Base-by-base conservation (phyloP, 805 yeast genomes). In the Alloascoidea hylecoeti region DNA sequence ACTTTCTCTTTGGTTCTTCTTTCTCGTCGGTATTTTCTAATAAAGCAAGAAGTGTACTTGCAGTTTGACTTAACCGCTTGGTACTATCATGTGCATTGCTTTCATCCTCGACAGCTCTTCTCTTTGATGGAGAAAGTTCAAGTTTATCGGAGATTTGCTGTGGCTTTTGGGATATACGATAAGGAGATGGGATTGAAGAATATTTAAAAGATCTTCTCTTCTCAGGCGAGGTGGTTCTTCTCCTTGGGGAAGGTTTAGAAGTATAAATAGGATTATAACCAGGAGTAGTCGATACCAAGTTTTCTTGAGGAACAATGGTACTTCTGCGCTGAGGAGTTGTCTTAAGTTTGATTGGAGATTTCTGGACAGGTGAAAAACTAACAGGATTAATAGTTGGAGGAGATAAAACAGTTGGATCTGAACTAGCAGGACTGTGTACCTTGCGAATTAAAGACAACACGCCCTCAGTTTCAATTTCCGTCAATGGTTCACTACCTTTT, bases 391-490 rank as follows among this genome's bases (percentile, higher is more conserved):
- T 23, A n/a, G 13, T 23, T 23, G 30, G 13, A 9, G 9, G 13
- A 9, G 30, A 9, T 9, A 9, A 9, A 23, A 23, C 30, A 23
- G 30, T 40, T 41, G 33, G 42, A 23, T 34, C 45, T 34, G 33
- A 49, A 40, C 58, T 53, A 4, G 64, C 58, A n/a, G n/a, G n/a
- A n/a, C n/a, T n/a, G n/a, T n/a, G n/a, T 23, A 23, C 30, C 43
- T 64, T 68, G 15, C 60, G 58, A 42, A 70, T 61, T 14, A 82
- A 55, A 4, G 86, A 70, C 43, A 77, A 52, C 1, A 83, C 89
- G n/a, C 94, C 94, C 55, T 79, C 89, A 48, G 76, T 68, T 52
- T 84, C 95, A 34, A 82, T 63, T 16, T 77, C 84, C 12, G 76
- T 64, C 43, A 84, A 61, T 3, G 89, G 85, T n/a, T 57, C 58